These are phyloP conservation scores for Xylaria digitata DNA, from an alignment of 2,329 filamentous ascomycete genomes.

Conservation along the genomic window DNA sequence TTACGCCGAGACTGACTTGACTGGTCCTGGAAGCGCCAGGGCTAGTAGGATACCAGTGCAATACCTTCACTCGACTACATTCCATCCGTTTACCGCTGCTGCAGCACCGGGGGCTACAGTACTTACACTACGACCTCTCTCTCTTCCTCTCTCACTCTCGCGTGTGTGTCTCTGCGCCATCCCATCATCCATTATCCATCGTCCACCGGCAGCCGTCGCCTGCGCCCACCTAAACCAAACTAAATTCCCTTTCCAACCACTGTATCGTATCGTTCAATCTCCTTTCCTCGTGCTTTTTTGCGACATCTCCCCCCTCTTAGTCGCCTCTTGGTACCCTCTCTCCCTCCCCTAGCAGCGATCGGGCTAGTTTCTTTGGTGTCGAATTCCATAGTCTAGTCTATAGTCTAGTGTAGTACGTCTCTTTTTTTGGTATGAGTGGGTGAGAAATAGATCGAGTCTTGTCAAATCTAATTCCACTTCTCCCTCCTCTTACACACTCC, in stretches of 20 bases:
- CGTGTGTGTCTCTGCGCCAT: not conserved
- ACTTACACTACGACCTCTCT: constrained; percentile 12
- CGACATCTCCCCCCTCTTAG: constrained; percentile 31
- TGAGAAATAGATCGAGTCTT: constrained; percentile 19
- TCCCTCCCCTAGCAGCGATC: constrained; percentile 27
- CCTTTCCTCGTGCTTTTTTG: constrained; percentile 43
- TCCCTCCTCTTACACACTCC: constrained; percentile 31
- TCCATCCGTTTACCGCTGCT: constrained; percentile 29
- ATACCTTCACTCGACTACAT: constrained; percentile 7
- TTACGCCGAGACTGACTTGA: constrained; percentile 22
- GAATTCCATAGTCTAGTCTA: constrained; percentile 16
- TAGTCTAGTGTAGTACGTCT: not conserved
- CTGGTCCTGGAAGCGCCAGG: constrained; percentile 33
- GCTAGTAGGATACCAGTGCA: not conserved
- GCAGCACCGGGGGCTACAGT: constrained; percentile 31
- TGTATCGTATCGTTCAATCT: constrained; percentile 35
- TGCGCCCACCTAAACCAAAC: constrained; percentile 39
- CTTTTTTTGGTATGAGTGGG: constrained; percentile 14
- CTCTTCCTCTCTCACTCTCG: not conserved
- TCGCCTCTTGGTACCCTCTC: too few relatives aligned
- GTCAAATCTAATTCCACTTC: constrained; percentile 29
- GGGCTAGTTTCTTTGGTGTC: constrained; percentile 27
- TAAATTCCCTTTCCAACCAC: constrained; percentile 24
- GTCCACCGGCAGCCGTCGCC: constrained; percentile 33
- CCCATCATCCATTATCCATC: constrained; percentile 15